Percentiles rank a stretch among this genome's conserved stretches.
Evolutionary conservation across 164 flowering plant genomes (phyloP).

Genomic region (Aristolochia californica): DNA sequence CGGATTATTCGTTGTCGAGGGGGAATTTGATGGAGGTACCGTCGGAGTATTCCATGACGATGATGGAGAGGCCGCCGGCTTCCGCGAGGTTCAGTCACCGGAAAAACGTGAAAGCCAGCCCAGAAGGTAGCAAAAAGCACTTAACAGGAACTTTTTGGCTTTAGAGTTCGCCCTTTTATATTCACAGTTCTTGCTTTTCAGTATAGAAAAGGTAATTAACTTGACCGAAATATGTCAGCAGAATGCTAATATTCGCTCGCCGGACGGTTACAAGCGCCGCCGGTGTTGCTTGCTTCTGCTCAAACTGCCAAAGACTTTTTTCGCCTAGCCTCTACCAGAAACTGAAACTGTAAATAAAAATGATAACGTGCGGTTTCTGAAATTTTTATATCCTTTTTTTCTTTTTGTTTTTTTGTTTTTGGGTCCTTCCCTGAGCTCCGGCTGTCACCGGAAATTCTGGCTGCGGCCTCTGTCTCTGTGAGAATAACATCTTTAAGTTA

Average conservation of each 20-base stretch:
- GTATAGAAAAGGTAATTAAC: neutral
- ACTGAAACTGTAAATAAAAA: too few species aligned
- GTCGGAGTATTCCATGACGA: neutral
- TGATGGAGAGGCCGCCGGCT: slow-evolving; percentile 44
- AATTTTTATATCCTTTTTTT: too few species aligned
- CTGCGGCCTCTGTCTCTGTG: neutral
- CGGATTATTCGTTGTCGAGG: slow-evolving; percentile 18
- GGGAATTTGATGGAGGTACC: slow-evolving; percentile 22
- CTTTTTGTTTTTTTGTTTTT: too few species aligned
- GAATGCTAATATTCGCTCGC: too few species aligned
- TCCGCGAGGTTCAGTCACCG: slow-evolving; percentile 52
- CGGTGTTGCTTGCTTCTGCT: too few species aligned
- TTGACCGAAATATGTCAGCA: neutral
- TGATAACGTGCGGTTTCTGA: too few species aligned
- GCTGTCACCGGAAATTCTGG: neutral
- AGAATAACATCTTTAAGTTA: neutral
- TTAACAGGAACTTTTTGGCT: neutral
- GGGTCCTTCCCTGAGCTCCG: neutral
- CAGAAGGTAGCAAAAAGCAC: slow-evolving; percentile 40
- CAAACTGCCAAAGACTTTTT: too few species aligned
- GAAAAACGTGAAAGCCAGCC: slow-evolving; percentile 43
- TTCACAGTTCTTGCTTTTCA: neutral
- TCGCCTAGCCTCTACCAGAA: too few species aligned
- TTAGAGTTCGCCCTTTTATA: neutral
- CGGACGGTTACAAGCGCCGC: too few species aligned